Evolutionary conservation across 441 rosid species (phyloP).

Genomic region (Bocquillonia castaneifolia): DNA sequence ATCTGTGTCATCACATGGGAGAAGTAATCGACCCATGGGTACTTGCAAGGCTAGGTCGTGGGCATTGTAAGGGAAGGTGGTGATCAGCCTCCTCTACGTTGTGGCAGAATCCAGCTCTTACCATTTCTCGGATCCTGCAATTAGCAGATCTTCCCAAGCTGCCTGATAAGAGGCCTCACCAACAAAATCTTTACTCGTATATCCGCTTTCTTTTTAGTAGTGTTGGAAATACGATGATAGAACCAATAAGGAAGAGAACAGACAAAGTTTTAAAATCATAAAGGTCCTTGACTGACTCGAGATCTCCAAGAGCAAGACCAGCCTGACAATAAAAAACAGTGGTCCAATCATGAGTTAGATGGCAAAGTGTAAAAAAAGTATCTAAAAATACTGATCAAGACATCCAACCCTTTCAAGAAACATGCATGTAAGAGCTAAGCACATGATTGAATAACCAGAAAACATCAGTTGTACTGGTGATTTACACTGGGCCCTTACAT

Average conservation of each 20-base stretch:
- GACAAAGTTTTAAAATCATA: slow-evolving; percentile 85
- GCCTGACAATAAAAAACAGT: slow-evolving; percentile 44
- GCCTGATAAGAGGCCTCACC: slow-evolving; percentile 11
- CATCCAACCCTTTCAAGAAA: not conserved
- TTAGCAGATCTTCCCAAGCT: slow-evolving; percentile 13
- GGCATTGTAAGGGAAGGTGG: not conserved
- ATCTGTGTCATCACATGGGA: slow-evolving; percentile 14
- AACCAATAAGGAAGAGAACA: slow-evolving; percentile 79
- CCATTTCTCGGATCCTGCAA: slow-evolving; percentile 14
- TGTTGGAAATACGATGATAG: slow-evolving; percentile 72
- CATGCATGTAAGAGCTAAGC: not conserved
- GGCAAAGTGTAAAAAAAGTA: not conserved
- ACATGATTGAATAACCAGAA: not conserved
- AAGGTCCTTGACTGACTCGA: slow-evolving; percentile 78
- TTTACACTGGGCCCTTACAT: not conserved
- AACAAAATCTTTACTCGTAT: slow-evolving; percentile 43
- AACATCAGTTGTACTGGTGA: not conserved
- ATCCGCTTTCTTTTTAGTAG: slow-evolving; percentile 80
- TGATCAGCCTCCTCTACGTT: slow-evolving; percentile 16
- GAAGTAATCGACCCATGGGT: slow-evolving; percentile 19
- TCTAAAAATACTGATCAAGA: not conserved
- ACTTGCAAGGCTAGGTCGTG: too few species aligned
- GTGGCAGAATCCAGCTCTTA: not conserved
- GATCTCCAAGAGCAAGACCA: slow-evolving; percentile 94
- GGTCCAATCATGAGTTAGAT: slow-evolving; percentile 9